Percentiles rank a stretch among this genome's conserved stretches.
Conservation (phyloP, 2,329 filamentous ascomycete species). For the Fusarium euwallaceae region DNA sequence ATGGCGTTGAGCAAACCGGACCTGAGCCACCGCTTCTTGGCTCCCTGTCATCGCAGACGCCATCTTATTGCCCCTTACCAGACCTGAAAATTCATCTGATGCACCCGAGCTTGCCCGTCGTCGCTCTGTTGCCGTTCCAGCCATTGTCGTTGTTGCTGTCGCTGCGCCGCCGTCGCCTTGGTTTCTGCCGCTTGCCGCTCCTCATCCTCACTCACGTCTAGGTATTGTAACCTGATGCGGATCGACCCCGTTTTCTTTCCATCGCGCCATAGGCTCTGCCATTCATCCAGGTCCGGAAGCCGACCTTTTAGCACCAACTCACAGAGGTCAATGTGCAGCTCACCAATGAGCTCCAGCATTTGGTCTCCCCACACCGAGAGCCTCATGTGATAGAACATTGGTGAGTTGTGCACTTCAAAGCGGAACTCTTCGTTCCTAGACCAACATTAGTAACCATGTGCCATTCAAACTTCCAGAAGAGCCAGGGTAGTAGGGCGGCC, state of each 20-base stretch:
- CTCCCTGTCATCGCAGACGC: constrained; percentile 17
- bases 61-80: constrained; percentile 31
- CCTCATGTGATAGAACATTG: constrained; percentile 45
- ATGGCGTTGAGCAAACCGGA: constrained; percentile 12
- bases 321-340: constrained; percentile 42
- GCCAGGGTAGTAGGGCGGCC: constrained; percentile 13
- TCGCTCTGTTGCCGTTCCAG: constrained; percentile 32
- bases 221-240: constrained; percentile 34
- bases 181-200: constrained; percentile 36
- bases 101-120: constrained; percentile 38
- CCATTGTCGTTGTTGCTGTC: constrained; percentile 34
- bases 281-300: constrained; percentile 37
- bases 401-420: constrained; percentile 43
- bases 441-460: constrained; percentile 31
- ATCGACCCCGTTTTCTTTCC: constrained; percentile 37
- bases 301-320: constrained; percentile 37
- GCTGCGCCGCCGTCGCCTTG: constrained; percentile 30
- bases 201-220: constrained; percentile 37
- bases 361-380: constrained; percentile 44
- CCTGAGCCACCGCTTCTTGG: constrained; percentile 7
- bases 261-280: constrained; percentile 40
- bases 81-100: constrained; percentile 45
- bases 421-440: constrained; percentile 45
- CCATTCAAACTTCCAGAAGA: constrained; percentile 17
- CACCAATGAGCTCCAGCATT: constrained; percentile 45